Conservation (phyloP, 495 filamentous ascomycete genomes). For the Ascodesmis nigricans region DNA sequence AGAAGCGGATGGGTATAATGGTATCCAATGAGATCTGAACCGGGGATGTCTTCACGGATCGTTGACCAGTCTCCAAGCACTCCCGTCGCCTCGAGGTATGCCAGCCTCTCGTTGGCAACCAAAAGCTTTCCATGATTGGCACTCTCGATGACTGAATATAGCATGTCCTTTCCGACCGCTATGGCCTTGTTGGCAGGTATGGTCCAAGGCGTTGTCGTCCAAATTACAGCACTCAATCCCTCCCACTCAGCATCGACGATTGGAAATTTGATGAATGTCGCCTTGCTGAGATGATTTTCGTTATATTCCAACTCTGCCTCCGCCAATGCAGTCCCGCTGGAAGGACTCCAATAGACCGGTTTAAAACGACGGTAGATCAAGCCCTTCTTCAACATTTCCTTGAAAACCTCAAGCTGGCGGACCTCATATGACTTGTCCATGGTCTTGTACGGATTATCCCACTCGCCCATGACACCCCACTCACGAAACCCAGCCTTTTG, state of each 20-base stretch:
- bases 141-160: slow-evolving; percentile 47
- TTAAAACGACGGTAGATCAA: slow-evolving; percentile 74
- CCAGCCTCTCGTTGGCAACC: slow-evolving; percentile 42
- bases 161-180: slow-evolving; percentile 46
- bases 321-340: slow-evolving; percentile 70
- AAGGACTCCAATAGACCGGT: slow-evolving; percentile 93
- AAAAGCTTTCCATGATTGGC: slow-evolving; percentile 35
- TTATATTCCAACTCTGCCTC: slow-evolving; percentile 94
- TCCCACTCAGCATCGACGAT: slow-evolving; percentile 23
- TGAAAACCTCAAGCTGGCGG: slow-evolving; percentile 64
- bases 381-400: slow-evolving; percentile 59
- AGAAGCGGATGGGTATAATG: slow-evolving; percentile 45
- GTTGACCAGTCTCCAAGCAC: background rate
- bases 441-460: slow-evolving; percentile 77
- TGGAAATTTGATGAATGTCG: slow-evolving; percentile 66
- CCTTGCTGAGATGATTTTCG: slow-evolving; percentile 55
- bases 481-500: slow-evolving; percentile 66
- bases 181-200: slow-evolving; percentile 82
- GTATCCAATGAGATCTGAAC: slow-evolving; percentile 39
- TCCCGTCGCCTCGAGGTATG: slow-evolving; percentile 26
- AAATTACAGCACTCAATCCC: slow-evolving; percentile 52
- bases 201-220: slow-evolving; percentile 98
- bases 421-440: slow-evolving; percentile 81
- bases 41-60: slow-evolving; percentile 34
- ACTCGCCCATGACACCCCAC: slow-evolving; percentile 86